Evolutionary conservation across 176 grass and related monocot species (phyloP).

Genomic region (Oryza punctata): DNA sequence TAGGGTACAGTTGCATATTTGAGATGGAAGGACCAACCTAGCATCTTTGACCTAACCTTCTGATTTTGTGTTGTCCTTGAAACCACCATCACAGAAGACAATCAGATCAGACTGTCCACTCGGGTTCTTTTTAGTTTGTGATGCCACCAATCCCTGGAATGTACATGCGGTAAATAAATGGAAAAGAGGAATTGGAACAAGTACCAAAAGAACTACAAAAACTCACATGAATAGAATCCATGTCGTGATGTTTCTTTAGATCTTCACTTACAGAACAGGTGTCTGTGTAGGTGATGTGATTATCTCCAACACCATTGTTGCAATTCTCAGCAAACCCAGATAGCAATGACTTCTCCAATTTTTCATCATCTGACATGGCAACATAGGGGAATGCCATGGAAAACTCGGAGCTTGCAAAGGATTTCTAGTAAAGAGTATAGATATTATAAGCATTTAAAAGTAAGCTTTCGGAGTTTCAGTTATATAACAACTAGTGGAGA

Average conservation of each 20-base stretch:
- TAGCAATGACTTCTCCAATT: slow-evolving; percentile 72
- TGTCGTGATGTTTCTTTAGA: slow-evolving; percentile 53
- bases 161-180: background rate
- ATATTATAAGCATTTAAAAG: slow-evolving; percentile 10
- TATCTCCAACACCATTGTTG: slow-evolving; percentile 51
- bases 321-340: slow-evolving; percentile 76
- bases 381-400: slow-evolving; percentile 91
- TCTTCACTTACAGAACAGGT: slow-evolving; percentile 50
- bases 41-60: slow-evolving; percentile 63
- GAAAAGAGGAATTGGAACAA: background rate
- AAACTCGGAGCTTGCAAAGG: slow-evolving; percentile 77
- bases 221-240: slow-evolving; percentile 67
- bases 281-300: slow-evolving; percentile 53
- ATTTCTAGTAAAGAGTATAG: slow-evolving; percentile 45
- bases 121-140: slow-evolving; percentile 40
- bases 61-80: slow-evolving; percentile 49
- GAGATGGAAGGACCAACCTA: slow-evolving; percentile 13
- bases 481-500: background rate
- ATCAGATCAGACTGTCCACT: slow-evolving; percentile 59
- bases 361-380: slow-evolving; percentile 59
- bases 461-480: background rate
- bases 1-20: background rate
- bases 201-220: background rate
- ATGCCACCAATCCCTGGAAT: slow-evolving; percentile 59
- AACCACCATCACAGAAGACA: slow-evolving; percentile 64